These are phyloP conservation scores for Saccharomyces hybrid DNA, from an alignment of 1,139 yeast genomes.

Conservation along the genomic window DNA sequence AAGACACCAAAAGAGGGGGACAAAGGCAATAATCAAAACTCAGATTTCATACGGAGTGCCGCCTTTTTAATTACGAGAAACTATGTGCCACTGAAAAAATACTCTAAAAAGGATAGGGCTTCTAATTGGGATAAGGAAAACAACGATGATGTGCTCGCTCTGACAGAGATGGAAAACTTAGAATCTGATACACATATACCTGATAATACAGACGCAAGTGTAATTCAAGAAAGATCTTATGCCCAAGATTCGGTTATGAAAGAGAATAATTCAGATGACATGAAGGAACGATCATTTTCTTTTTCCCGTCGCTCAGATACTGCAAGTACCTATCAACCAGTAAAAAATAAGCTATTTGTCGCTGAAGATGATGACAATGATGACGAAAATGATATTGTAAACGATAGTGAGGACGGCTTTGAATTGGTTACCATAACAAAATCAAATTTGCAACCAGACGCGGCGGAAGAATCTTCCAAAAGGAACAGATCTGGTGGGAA, in stretches of 20 bases:
- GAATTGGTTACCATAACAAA: background rate
- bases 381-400: background rate
- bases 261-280: background rate
- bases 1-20: slow-evolving; percentile 2
- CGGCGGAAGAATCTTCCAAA: background rate
- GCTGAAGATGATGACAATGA: background rate
- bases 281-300: background rate
- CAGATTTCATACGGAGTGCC: slow-evolving; percentile 10
- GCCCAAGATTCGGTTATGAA: background rate
- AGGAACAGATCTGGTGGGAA: slow-evolving; percentile 6
- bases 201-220: background rate
- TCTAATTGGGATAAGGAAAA: background rate
- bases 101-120: background rate
- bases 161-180: background rate
- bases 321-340: background rate
- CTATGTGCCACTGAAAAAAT: slow-evolving; percentile 12
- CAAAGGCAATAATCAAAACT: slow-evolving; percentile 2
- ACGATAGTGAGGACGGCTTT: background rate
- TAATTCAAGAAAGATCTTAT: background rate
- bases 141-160: background rate
- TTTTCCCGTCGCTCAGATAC: background rate
- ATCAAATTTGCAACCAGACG: background rate
- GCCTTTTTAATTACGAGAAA: slow-evolving; percentile 26
- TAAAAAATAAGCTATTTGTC: background rate
- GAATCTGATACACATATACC: background rate